phyloP scores from a whole-genome alignment of 2,329 filamentous ascomycete species.

The Nannizzia gypsea region DNA sequence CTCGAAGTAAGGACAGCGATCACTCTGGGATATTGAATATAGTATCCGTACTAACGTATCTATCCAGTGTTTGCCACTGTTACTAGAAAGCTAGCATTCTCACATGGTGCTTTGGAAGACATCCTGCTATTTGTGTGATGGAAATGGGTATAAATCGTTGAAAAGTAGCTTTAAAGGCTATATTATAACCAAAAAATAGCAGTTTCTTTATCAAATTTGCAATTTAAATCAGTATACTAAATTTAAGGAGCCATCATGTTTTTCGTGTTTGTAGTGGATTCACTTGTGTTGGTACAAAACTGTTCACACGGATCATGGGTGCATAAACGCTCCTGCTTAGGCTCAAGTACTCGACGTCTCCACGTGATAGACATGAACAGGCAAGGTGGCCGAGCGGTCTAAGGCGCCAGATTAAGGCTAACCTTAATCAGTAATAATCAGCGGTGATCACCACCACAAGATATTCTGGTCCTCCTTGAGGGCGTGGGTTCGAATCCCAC shows the following conservation, averaged over 20 bases:
- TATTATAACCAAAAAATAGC: no score
- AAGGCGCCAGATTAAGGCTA: conserved; percentile 5
- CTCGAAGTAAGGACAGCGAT: not conserved
- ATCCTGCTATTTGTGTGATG: not conserved
- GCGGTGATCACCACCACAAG: not conserved
- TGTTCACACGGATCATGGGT: no score
- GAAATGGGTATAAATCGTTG: not conserved
- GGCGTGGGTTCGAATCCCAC: conserved; percentile 5
- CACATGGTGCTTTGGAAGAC: not conserved
- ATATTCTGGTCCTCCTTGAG: conserved; percentile 2
- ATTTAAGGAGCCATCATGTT: not conserved
- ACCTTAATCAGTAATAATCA: conserved; percentile 1
- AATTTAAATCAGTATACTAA: no score
- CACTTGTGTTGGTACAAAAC: not conserved
- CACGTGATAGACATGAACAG: conserved; percentile 2
- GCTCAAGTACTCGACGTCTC: not conserved
- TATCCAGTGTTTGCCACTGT: not conserved
- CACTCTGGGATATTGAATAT: not conserved
- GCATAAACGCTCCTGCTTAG: not conserved
- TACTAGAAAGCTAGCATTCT: not conserved
- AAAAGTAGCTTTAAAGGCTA: no score
- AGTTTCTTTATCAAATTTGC: no score
- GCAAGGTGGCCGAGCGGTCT: conserved; percentile 5
- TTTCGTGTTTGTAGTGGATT: not conserved
- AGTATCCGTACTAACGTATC: not conserved